Evolutionary conservation across 2,329 filamentous ascomycete species (phyloP), one percentile per base, ranked within the genome.

Genomic region (Amylocarpus encephaloides): DNA sequence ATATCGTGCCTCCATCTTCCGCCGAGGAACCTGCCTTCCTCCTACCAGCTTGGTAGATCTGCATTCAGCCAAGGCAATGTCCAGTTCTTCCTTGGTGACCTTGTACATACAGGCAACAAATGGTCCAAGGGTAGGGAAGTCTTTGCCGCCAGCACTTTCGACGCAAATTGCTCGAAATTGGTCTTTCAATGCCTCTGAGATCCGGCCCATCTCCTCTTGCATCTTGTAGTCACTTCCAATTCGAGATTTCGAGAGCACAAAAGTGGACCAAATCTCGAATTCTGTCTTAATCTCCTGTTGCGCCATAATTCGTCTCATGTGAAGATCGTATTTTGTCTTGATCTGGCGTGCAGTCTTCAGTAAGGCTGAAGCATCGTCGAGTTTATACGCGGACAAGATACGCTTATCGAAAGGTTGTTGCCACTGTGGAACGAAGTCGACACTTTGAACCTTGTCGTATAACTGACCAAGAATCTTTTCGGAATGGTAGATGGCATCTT

Each of bases 211-310:
- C 13, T 87, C 85, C 66, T 98, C 92, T 43, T 90, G 83, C 43
- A 90, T 80, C 62, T 93, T 95, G 71, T 94, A 97, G 56, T 93
- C 88, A 7, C 76, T 79, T 32, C 79, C 82, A 22, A 88, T 77
- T 0, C 80, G 76, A 7, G 87, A 86, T 62, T 86, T 88, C 1
- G 78, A 77, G 51, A 97, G 73, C 2, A 91, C 80, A 66, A 96
- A 97, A 0, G 88, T 84, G 0, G 89, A 85, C 82, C 85, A 96
- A 10, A 95, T 79, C 67, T 98, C 93, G 58, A 95, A 96, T 62
- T 98, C 93, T 0, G 87, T 95, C 15, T 73, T 70, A 49, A 97
- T 86, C 39, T 86, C 85, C 58, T 90, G 82, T 61, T 95, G 91
- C 1, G 82, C 85, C 82, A 97, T 91, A 49, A 96, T 75, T 0